Base-by-base conservation (phyloP, 1,284 basidiomycete species). In the Pyrrhoderma lamaoense region DNA sequence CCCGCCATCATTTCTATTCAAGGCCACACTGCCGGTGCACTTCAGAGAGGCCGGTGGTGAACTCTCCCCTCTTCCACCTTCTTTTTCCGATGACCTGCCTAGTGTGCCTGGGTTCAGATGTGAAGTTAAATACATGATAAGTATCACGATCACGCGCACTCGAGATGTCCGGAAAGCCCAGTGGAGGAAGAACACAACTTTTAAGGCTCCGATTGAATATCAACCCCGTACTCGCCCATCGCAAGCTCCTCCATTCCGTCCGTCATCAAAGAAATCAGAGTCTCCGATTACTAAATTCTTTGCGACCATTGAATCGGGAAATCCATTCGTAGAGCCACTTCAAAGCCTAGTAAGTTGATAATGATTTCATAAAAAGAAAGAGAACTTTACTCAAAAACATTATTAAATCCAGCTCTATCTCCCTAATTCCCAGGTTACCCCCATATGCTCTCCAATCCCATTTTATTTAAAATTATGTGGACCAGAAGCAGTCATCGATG, bases 361-460 rank as follows among this genome's bases (percentile, higher is more conserved):
- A 8, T 34, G 16, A 8, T n/a, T 8, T 5, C 8, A 3, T 14
- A 16, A n/a, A 5, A 23, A 18, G 14, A 19, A 16, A 8, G 13
- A 27, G 8, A n/a, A 48, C 8, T 13, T 23, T 8, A 7, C 16
- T 27, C 13, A 50, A 14, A 50, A 21, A 11, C 8, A 13, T 31
- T 37, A n/a, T 40, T 14, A 16, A 22, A 22, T 22, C 8, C 25
- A 55, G 54, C 39, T 55, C 2, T 55, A 55, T 23, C 45, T 55
- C n/a, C 54, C 54, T 16, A 55, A 47, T 35, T 51, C 54, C 5
- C 54, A 48, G 48, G 48, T 52, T 8, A 42, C 38, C 21, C 46
- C 54, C 13, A 8, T 52, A 9, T 39, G 27, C 18, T 23, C 27
- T 11, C 39, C 54, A 5, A 55, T 52, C 14, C 54, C 49, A 13